phyloP scores from a whole-genome alignment of 345 rosid genomes.

The Punica granatum region DNA sequence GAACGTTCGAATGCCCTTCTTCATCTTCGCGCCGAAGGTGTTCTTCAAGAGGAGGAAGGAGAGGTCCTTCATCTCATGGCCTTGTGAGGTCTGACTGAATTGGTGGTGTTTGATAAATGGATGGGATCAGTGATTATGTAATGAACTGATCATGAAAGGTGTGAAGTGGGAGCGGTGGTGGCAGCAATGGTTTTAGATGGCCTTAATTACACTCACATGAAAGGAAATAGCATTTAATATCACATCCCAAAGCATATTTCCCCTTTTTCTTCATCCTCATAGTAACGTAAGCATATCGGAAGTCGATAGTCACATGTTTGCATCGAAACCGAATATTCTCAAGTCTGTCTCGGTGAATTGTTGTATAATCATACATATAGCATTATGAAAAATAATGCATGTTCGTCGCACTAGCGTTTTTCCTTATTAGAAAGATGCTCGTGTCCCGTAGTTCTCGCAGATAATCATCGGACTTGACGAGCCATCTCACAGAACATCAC shows the following conservation, averaged over 20 bases:
- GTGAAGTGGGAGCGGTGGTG: slow-evolving; percentile 7
- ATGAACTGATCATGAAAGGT: slow-evolving; percentile 1
- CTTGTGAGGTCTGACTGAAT: not conserved
- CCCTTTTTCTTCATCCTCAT: not conserved
- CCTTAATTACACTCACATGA: slow-evolving; percentile 6
- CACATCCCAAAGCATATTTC: not conserved
- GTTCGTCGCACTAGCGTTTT: too few species aligned
- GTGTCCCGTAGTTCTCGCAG: too few species aligned
- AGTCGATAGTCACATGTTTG: not conserved
- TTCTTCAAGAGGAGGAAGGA: slow-evolving; percentile 66
- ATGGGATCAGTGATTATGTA: not conserved
- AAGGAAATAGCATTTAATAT: slow-evolving; percentile 3
- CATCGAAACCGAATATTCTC: not conserved
- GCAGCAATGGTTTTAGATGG: not conserved
- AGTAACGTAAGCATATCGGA: not conserved
- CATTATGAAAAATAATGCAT: too few species aligned
- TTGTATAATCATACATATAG: too few species aligned
- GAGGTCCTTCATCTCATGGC: slow-evolving; percentile 46
- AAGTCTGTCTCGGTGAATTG: too few species aligned
- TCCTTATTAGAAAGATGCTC: too few species aligned
- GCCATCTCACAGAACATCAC: too few species aligned
- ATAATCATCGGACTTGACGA: too few species aligned
- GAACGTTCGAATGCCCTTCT: slow-evolving; percentile 49
- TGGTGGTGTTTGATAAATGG: not conserved
- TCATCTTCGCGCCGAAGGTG: slow-evolving; percentile 53